Evolutionary conservation across 148 eudicot species (phyloP).

Genomic region (Arctostaphylos glauca): DNA sequence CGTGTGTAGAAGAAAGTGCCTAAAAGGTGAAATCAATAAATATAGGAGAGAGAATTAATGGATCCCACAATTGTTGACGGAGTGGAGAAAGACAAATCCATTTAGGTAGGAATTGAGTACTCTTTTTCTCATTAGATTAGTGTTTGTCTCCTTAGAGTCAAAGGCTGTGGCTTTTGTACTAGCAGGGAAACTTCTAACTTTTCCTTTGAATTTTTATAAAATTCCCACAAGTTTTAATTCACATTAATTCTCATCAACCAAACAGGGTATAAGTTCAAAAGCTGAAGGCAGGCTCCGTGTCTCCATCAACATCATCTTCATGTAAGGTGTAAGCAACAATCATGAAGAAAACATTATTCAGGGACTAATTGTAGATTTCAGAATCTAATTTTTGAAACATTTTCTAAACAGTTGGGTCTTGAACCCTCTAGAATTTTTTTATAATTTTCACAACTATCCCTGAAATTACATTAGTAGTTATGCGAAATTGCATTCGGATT

Average conservation of each 20-base stretch:
- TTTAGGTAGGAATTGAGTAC: neutral
- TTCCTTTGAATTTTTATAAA: neutral
- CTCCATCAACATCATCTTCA: neutral
- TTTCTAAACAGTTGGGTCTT: too few relatives aligned
- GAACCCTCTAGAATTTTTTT: too few relatives aligned
- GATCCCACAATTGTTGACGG: conserved; percentile 8
- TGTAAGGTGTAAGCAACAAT: neutral
- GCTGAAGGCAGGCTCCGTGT: neutral
- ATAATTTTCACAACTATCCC: too few relatives aligned
- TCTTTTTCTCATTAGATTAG: neutral
- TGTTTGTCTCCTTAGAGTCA: neutral
- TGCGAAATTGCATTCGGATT: too few relatives aligned
- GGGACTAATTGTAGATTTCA: neutral
- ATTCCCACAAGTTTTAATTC: neutral
- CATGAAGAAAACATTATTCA: neutral
- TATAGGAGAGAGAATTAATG: neutral
- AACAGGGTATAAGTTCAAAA: neutral
- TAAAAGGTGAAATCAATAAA: conserved; percentile 10
- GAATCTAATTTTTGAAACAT: neutral
- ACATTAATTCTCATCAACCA: neutral
- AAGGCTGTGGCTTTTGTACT: neutral
- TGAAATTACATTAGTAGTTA: too few relatives aligned
- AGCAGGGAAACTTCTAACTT: neutral
- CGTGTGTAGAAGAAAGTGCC: conserved; percentile 4
- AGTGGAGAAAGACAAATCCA: conserved; percentile 10